Conservation (phyloP, 257 asterid genomes). For the Lavandula angustifolia region DNA sequence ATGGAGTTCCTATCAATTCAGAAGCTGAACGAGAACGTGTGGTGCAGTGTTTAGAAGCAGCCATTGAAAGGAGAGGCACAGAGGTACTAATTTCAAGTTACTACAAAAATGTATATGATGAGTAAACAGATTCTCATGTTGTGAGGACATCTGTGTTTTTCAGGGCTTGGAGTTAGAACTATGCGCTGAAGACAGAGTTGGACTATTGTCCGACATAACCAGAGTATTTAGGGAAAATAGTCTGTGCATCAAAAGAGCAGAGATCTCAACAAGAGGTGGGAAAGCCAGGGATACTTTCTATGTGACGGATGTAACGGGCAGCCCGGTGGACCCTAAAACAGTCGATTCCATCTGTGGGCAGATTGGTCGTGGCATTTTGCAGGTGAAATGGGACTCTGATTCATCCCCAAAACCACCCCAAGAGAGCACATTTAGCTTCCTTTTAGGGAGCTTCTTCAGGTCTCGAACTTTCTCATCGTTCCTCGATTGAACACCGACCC, state of each 20-base stretch:
- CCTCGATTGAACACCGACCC: constrained; percentile 33
- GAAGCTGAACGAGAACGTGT: constrained; percentile 85
- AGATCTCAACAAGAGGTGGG: constrained; percentile 68
- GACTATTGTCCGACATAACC: constrained; percentile 73
- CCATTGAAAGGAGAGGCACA: constrained; percentile 72
- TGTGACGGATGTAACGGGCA: constrained; percentile 71
- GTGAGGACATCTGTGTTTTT: constrained; percentile 22
- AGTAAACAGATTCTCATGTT: constrained; percentile 12
- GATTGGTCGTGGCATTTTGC: constrained; percentile 58
- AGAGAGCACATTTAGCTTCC: constrained; percentile 56
- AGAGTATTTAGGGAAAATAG: constrained; percentile 78
- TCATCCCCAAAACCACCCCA: constrained; percentile 44
- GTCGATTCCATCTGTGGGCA: constrained; percentile 66
- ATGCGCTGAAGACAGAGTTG: constrained; percentile 63
- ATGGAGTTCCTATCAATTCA: constrained; percentile 76
- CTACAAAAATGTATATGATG: background rate
- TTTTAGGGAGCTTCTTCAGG: constrained; percentile 59
- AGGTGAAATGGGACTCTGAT: constrained; percentile 50
- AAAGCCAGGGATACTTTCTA: constrained; percentile 65
- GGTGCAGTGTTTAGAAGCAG: constrained; percentile 79
- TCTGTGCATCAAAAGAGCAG: constrained; percentile 71
- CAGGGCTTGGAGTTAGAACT: constrained; percentile 76
- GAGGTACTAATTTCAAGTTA: constrained; percentile 44
- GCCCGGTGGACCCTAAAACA: constrained; percentile 61
- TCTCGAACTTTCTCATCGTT: constrained; percentile 40